These are phyloP conservation scores for Lactifluus subvellereus DNA, from an alignment of 768 basidiomycete species.

Conservation along the genomic window DNA sequence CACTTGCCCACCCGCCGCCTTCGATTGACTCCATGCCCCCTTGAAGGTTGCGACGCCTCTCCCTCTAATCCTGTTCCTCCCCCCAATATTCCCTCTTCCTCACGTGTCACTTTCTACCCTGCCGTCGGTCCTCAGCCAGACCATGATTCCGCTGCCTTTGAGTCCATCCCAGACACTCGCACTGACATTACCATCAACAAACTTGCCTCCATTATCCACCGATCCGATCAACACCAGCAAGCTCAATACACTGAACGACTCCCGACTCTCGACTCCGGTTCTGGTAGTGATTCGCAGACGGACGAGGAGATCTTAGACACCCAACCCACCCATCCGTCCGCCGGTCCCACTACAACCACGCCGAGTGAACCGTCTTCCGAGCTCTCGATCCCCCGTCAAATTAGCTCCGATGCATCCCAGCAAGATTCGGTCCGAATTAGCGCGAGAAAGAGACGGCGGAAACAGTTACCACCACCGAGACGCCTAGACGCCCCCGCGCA, in stretches of 20 bases:
- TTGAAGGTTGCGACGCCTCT: slow-evolving; percentile 33
- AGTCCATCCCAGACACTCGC: slow-evolving; percentile 22
- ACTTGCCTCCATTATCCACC: slow-evolving; percentile 40
- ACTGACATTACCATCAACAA: slow-evolving; percentile 57
- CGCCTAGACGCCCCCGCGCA: slow-evolving; percentile 28
- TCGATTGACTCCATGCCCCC: slow-evolving; percentile 29
- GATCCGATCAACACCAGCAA: slow-evolving; percentile 22
- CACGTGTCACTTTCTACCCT: slow-evolving; percentile 33
- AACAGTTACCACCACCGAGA: slow-evolving; percentile 28
- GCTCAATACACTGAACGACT: slow-evolving; percentile 4
- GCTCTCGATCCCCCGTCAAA: slow-evolving; percentile 10
- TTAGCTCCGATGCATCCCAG: slow-evolving; percentile 11
- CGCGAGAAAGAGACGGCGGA: slow-evolving; percentile 29
- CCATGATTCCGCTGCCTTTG: slow-evolving; percentile 14
- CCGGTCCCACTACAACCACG: slow-evolving; percentile 34
- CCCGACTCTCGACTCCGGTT: slow-evolving; percentile 26
- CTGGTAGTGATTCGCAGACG: slow-evolving; percentile 25
- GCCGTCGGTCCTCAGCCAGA: slow-evolving; percentile 29
- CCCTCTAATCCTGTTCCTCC: slow-evolving; percentile 24
- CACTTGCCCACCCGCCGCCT: neutral
- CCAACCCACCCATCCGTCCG: slow-evolving; percentile 23
- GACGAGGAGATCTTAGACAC: slow-evolving; percentile 31
- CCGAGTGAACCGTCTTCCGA: slow-evolving; percentile 34
- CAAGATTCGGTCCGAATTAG: slow-evolving; percentile 27
- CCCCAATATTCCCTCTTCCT: slow-evolving; percentile 40